Base-by-base conservation (phyloP, 1,284 basidiomycete species). In the Irpex lacteus region DNA sequence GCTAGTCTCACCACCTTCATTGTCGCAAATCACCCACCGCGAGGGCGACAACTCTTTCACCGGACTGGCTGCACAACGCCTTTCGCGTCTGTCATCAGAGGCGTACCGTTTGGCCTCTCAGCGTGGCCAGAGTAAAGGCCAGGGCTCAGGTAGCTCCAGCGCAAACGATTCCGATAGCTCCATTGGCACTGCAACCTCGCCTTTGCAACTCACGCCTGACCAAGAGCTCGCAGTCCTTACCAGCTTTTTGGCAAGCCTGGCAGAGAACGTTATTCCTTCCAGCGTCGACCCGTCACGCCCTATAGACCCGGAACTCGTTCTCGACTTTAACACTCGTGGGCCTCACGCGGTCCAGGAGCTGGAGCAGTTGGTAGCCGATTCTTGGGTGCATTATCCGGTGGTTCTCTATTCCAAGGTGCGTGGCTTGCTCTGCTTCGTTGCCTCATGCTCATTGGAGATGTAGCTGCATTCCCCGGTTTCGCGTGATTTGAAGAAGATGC, bases 141-240 rank as follows among this genome's bases (percentile, higher is more conserved):
- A 52, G 38, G 62, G 59, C 19, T 49, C 61, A 13, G 40, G 38
- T 13, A 60, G 49, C 36, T 55, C 55, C 15, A 49, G 18, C 56
- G 0, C 67, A 59, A 5, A 62, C 65, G 40, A 67, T 69, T 64
- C 70, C 34, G 71, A 60, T 65, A 65, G 63, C 61, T 70, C 64
- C 62, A 63, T 65, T 50, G 54, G 60, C 19, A 55, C 62, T 54
- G 70, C 65, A 11, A 75, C 72, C 9, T 76, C 78, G 0, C 78
- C 82, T 19, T 69, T 90, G 44, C 60, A 73, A 15, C 80, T 92
- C 60, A 79, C 81, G 49, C 73, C 79, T 0, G 74, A 79, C 2
- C 85, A 95, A 71, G 93, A 96, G 74, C 84, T 95, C 15, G 91
- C 90, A 0, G 91, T 92, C 3, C 78, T 95, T 58, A 85, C 91